Percentiles rank a stretch among this genome's conserved stretches.
Evolutionary conservation across 139 green algal species (phyloP).

Genomic region (Ettlia oleoabundans): DNA sequence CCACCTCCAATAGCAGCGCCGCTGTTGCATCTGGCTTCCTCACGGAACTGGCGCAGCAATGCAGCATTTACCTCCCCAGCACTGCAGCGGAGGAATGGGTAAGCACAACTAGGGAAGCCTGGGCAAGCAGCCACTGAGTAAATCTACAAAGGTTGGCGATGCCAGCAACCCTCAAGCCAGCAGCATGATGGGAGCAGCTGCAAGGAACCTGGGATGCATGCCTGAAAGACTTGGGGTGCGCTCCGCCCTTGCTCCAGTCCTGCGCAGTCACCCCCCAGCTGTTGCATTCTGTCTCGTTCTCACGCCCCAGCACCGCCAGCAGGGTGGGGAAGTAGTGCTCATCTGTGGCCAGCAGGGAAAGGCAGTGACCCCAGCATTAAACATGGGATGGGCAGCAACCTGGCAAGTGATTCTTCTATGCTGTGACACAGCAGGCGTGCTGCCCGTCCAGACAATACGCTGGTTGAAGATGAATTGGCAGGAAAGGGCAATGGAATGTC

Average conservation of each 20-base stretch:
- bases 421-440: too few relatives aligned
- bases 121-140: too few relatives aligned
- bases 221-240: background rate
- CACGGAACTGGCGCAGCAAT: background rate
- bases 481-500: background rate
- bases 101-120: background rate
- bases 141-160: too few relatives aligned
- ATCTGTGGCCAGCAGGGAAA: background rate
- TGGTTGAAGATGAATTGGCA: too few relatives aligned
- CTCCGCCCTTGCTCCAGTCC: background rate
- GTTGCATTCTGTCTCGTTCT: background rate
- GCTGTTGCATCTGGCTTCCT: background rate
- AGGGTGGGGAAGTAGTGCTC: slow-evolving; percentile 37
- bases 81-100: background rate
- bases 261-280: slow-evolving; percentile 1
- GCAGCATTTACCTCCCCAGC: background rate
- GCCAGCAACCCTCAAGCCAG: too few relatives aligned
- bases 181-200: too few relatives aligned
- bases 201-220: too few relatives aligned
- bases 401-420: too few relatives aligned
- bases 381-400: too few relatives aligned
- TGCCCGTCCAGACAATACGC: too few relatives aligned
- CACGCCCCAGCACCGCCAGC: slow-evolving; percentile 12
- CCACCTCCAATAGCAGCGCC: background rate
- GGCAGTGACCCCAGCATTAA: too few relatives aligned